Percentiles rank a stretch among this genome's conserved stretches.
Evolutionary conservation across 2,329 filamentous ascomycete genomes (phyloP).

Genomic region (Stagonosporopsis tanaceti): DNA sequence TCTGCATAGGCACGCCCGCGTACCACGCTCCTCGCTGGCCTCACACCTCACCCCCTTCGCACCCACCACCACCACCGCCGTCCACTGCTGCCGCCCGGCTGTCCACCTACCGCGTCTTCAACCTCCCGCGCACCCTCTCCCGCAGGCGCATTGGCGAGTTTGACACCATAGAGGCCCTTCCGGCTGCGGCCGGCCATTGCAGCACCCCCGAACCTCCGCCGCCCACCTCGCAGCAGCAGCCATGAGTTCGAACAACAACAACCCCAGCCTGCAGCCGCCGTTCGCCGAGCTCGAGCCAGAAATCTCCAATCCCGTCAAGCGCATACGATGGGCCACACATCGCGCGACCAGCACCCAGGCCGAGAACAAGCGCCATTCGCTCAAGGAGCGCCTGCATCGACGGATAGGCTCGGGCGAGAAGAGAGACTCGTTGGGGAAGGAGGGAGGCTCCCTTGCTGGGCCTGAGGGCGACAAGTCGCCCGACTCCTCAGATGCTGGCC

Average conservation of each 20-base stretch:
- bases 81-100: constrained; percentile 16
- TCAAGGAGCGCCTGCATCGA: constrained; percentile 78
- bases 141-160: constrained; percentile 42
- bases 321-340: constrained; percentile 96
- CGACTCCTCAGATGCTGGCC: constrained; percentile 50
- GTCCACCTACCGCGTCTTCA: constrained; percentile 14
- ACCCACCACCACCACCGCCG: constrained; percentile 25
- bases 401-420: constrained; percentile 71
- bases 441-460: constrained; percentile 30
- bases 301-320: constrained; percentile 71
- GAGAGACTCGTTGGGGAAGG: constrained; percentile 53
- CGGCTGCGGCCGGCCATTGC: constrained; percentile 49
- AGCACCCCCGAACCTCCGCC: constrained; percentile 33
- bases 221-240: constrained; percentile 17
- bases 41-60: constrained; percentile 21
- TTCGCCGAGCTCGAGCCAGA: constrained; percentile 54
- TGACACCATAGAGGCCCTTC: constrained; percentile 43
- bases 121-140: constrained; percentile 11
- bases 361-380: constrained; percentile 79
- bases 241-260: constrained; percentile 24
- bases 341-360: constrained; percentile 79
- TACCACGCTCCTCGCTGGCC: constrained; percentile 15
- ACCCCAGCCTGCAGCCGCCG: constrained; percentile 20
- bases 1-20: constrained; percentile 20
- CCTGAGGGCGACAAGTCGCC: constrained; percentile 54